Conservation (phyloP, 1,284 basidiomycete genomes). For the Amylostereum areolatum region DNA sequence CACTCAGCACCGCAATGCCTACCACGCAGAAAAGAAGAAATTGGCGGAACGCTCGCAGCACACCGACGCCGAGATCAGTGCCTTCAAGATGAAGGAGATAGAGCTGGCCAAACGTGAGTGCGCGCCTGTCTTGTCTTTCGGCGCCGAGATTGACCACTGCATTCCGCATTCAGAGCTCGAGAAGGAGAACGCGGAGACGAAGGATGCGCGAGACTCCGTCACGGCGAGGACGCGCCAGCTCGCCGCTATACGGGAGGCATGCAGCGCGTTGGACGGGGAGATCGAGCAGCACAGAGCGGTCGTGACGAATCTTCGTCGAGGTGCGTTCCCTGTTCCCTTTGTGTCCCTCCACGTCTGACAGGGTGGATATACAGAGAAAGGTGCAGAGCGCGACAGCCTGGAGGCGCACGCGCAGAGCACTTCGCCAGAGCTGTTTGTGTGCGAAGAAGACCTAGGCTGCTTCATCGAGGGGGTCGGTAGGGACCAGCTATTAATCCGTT, state of each 20-base stretch:
- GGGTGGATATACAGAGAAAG: conserved; percentile 49
- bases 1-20: conserved; percentile 49
- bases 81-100: conserved; percentile 68
- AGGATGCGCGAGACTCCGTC: conserved; percentile 59
- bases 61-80: conserved; percentile 59
- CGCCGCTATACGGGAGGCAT: conserved; percentile 51
- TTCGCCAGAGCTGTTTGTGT: conserved; percentile 49
- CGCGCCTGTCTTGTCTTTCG: background rate
- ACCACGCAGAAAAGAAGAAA: conserved; percentile 54
- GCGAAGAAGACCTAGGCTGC: conserved; percentile 58
- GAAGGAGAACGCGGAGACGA: conserved; percentile 63
- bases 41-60: conserved; percentile 48
- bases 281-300: conserved; percentile 62
- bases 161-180: conserved; percentile 47
- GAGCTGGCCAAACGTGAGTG: conserved; percentile 60
- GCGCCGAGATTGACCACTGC: background rate
- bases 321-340: conserved; percentile 28
- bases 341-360: background rate
- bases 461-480: conserved; percentile 69
- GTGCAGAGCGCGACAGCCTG: conserved; percentile 59
- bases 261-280: conserved; percentile 53
- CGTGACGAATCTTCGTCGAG: conserved; percentile 54
- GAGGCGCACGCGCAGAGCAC: conserved; percentile 50
- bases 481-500: conserved; percentile 69
- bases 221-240: conserved; percentile 60